phyloP scores from a whole-genome alignment of 2,329 filamentous ascomycete genomes.

The Pestalotiopsis sp. region DNA sequence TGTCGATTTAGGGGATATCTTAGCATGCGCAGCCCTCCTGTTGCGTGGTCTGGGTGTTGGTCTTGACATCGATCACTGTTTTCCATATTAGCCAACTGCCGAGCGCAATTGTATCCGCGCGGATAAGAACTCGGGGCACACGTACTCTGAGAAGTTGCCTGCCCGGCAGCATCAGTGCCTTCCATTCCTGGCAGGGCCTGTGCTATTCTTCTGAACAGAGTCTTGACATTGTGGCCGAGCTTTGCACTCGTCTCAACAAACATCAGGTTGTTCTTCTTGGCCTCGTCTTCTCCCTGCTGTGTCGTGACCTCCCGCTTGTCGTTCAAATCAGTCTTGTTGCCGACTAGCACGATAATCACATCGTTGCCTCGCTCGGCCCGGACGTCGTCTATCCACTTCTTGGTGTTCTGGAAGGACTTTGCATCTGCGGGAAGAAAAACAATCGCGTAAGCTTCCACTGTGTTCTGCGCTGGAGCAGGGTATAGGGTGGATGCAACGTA shows the following conservation, averaged over 20 bases:
- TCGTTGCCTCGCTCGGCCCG: slow-evolving; percentile 95
- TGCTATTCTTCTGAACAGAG: slow-evolving; percentile 95
- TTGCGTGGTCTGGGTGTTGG: slow-evolving; percentile 67
- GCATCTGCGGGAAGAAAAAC: slow-evolving; percentile 55
- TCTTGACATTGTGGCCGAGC: slow-evolving; percentile 97
- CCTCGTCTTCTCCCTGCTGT: slow-evolving; percentile 94
- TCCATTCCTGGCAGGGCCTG: slow-evolving; percentile 98
- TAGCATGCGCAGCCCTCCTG: slow-evolving; percentile 77
- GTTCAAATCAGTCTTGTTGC: slow-evolving; percentile 98
- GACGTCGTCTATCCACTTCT: slow-evolving; percentile 99
- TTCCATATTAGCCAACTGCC: slow-evolving; percentile 25
- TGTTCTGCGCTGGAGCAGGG: background rate
- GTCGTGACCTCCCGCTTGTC: slow-evolving; percentile 98
- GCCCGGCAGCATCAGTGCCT: slow-evolving; percentile 76
- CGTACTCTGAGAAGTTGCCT: slow-evolving; percentile 76
- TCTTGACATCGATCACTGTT: slow-evolving; percentile 91
- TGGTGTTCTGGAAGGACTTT: slow-evolving; percentile 97
- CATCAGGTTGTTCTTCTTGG: slow-evolving; percentile 97
- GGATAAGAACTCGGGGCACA: slow-evolving; percentile 21
- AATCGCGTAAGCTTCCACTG: slow-evolving; percentile 20
- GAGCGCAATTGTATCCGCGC: background rate
- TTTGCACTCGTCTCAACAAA: slow-evolving; percentile 99
- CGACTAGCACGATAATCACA: slow-evolving; percentile 97
- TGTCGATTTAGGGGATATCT: slow-evolving; percentile 13
- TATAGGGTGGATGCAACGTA: slow-evolving; percentile 36